These are phyloP conservation scores for Russula emetica DNA, from an alignment of 768 basidiomycete genomes.

Conservation along the genomic window DNA sequence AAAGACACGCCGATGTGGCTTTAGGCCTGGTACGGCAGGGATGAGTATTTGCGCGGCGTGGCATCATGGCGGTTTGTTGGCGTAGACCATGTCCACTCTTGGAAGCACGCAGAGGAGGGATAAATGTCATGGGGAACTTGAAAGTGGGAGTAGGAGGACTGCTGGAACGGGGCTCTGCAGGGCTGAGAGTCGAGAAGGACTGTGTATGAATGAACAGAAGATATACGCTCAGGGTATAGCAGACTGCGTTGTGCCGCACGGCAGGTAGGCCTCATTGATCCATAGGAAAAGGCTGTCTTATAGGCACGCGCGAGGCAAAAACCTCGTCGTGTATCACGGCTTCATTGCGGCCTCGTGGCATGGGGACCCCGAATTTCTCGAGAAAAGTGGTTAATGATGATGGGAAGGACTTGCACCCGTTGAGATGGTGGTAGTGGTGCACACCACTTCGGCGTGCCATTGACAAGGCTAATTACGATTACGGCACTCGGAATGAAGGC, in stretches of 20 bases:
- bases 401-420: slow-evolving; percentile 16
- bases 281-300: slow-evolving; percentile 20
- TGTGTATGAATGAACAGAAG: slow-evolving; percentile 12
- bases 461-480: slow-evolving; percentile 15
- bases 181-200: slow-evolving; percentile 18
- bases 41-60: slow-evolving; percentile 14
- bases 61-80: slow-evolving; percentile 3
- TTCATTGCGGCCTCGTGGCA: slow-evolving; percentile 24
- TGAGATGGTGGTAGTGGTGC: slow-evolving; percentile 4
- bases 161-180: slow-evolving; percentile 17
- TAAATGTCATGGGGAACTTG: background rate
- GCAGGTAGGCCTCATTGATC: slow-evolving; percentile 18
- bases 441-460: slow-evolving; percentile 13
- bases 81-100: background rate
- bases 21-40: slow-evolving; percentile 10
- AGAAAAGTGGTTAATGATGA: slow-evolving; percentile 13
- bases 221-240: slow-evolving; percentile 12
- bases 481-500: slow-evolving; percentile 3
- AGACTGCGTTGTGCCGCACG: slow-evolving; percentile 16
- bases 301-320: slow-evolving; percentile 20
- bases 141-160: background rate
- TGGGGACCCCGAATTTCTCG: slow-evolving; percentile 18
- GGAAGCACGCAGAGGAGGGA: background rate
- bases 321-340: slow-evolving; percentile 19
- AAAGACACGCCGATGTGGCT: slow-evolving; percentile 12